A percentile compares a stretch with the other conserved stretches of the same genome.
These are phyloP conservation scores for Alternaria panax DNA, from an alignment of 2,329 filamentous ascomycete species.

Conservation along the genomic window DNA sequence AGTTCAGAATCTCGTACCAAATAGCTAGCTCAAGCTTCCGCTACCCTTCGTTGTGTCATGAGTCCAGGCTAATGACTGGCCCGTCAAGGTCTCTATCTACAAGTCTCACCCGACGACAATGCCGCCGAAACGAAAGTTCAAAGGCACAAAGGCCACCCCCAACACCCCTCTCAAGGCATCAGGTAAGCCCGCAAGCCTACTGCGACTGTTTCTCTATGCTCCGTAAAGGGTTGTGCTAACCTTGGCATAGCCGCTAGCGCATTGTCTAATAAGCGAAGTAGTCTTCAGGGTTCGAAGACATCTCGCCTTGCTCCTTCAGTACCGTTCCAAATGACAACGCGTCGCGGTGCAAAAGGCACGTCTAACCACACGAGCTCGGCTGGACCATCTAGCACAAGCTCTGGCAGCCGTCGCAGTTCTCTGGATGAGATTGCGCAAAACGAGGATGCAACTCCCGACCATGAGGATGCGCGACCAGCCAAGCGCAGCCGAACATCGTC, in stretches of 20 bases:
- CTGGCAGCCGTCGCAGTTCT: slow-evolving; percentile 51
- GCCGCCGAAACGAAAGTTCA: slow-evolving; percentile 46
- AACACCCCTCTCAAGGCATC: slow-evolving; percentile 25
- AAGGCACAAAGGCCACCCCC: slow-evolving; percentile 28
- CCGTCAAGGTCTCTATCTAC: slow-evolving; percentile 9
- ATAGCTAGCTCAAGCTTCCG: not conserved
- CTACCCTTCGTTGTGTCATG: slow-evolving; percentile 5
- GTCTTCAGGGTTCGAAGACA: slow-evolving; percentile 41
- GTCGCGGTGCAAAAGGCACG: slow-evolving; percentile 51
- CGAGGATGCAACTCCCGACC: slow-evolving; percentile 37
- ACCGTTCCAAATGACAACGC: slow-evolving; percentile 60
- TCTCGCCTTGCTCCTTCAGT: slow-evolving; percentile 56
- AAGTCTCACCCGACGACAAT: slow-evolving; percentile 34
- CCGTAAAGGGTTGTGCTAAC: slow-evolving; percentile 38
- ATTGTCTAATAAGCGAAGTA: slow-evolving; percentile 48
- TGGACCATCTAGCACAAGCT: slow-evolving; percentile 45
- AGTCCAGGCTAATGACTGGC: slow-evolving; percentile 29
- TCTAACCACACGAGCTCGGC: slow-evolving; percentile 47
- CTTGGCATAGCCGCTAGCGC: slow-evolving; percentile 49
- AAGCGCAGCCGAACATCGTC: slow-evolving; percentile 50
- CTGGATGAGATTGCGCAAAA: slow-evolving; percentile 44
- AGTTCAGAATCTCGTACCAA: slow-evolving; percentile 6
- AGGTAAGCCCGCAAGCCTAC: slow-evolving; percentile 27
- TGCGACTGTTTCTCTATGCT: slow-evolving; percentile 23
- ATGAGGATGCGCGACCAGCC: slow-evolving; percentile 47